Evolutionary conservation across 106 monocot genomes (phyloP).

Genomic region (Platanthera guangdongensis): DNA sequence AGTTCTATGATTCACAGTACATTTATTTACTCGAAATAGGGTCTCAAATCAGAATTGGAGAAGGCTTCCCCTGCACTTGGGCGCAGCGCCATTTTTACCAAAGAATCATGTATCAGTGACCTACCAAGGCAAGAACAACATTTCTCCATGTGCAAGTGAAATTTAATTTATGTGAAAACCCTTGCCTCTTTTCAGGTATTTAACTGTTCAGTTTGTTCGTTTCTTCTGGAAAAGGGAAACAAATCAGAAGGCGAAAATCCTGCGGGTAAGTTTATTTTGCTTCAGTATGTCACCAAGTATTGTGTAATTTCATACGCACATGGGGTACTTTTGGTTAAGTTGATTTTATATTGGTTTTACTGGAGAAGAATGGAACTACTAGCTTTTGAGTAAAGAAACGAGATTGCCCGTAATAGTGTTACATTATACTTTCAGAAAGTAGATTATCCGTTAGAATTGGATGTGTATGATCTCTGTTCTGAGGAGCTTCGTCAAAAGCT

Average conservation of each 20-base stretch:
- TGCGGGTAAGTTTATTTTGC: slow-evolving; percentile 46
- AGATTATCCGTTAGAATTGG: slow-evolving; percentile 89
- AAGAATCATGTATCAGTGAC: slow-evolving; percentile 70
- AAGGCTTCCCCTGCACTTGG: slow-evolving; percentile 76
- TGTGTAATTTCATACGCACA: neutral
- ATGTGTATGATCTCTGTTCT: slow-evolving; percentile 97
- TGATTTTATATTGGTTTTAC: neutral
- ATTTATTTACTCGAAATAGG: slow-evolving; percentile 31
- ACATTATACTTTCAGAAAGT: slow-evolving; percentile 66
- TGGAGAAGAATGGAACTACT: neutral
- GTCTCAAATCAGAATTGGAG: slow-evolving; percentile 93
- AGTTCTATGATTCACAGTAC: no score
- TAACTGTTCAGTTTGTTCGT: slow-evolving; percentile 97
- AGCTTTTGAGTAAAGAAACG: neutral
- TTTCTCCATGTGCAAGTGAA: neutral
- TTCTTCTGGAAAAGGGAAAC: slow-evolving; percentile 99
- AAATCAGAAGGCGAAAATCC: slow-evolving; percentile 93
- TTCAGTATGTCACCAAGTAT: neutral
- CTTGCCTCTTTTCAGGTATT: slow-evolving; percentile 46
- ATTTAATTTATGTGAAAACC: neutral
- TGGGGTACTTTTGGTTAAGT: neutral
- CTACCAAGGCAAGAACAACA: slow-evolving; percentile 63
- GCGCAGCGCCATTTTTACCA: slow-evolving; percentile 66
- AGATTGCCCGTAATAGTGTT: neutral
- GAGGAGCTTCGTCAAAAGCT: slow-evolving; percentile 83